Base-by-base conservation (phyloP, 2,329 filamentous ascomycete species). In the Aureobasidium vineae region DNA sequence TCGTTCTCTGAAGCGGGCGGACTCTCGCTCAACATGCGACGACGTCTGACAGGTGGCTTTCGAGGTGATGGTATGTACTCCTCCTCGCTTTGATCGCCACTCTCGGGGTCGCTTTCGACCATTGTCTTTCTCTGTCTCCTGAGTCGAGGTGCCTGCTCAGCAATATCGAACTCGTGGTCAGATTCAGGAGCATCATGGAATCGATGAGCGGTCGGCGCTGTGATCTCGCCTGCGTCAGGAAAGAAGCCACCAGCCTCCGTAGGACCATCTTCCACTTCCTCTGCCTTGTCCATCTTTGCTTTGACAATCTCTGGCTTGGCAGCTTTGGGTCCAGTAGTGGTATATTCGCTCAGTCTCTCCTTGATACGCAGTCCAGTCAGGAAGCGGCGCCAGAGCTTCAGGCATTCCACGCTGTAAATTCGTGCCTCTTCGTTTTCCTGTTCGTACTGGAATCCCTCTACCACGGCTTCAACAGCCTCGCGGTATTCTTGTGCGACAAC, bases 401-500 rank as follows among this genome's bases (percentile, higher is more conserved):
- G 75, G 26, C 82, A 80, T 70, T 84, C 79, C 2, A 76, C 71
- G 36, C 79, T 82, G 64, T 81, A 78, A 45, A 79, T 76, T 41
- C 87, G 84, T 59, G 86, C 81, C 70, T 89, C 87, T 21, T 84
- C 80, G 72, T 90, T 83, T 23, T 84, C 83, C 69, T 86, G 84
- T 69, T 90, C 81, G 67, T 92, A 85, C 38, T 85, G 82, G 54
- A 98, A 79, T 0, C 86, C 89, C 15, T 81, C 80, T 21, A 96
- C 82, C 0, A 91, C 88, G 5, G 86, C 87, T 66, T 85, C 79
- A 0, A 97, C 82, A 0, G 90, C 92, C 65, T 93, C 90, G 8
- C 81, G 83, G 68, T 88, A 86, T 74, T 94, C 89, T 19, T 78
- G 75, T 0, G 92, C 89, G 1, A 96, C 86, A 0, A 99, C 87